Evolutionary conservation across 2,329 filamentous ascomycete species (phyloP).

Genomic region (Metarhizium anisopliae): DNA sequence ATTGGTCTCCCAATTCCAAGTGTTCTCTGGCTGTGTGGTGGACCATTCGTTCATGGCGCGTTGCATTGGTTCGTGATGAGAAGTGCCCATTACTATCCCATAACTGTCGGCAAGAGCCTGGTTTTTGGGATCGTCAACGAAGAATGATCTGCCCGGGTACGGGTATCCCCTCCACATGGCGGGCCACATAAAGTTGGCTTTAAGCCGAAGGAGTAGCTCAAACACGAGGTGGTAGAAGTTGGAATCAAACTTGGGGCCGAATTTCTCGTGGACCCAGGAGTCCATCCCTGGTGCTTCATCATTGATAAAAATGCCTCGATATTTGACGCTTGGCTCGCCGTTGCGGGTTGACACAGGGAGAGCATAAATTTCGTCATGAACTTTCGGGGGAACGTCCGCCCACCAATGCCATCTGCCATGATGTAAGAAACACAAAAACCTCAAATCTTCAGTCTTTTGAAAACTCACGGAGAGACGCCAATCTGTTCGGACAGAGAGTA

Average conservation of each 20-base stretch:
- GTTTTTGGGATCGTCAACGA: slow-evolving; percentile 50
- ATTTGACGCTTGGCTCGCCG: slow-evolving; percentile 47
- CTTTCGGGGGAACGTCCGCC: slow-evolving; percentile 44
- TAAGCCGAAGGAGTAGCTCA: slow-evolving; percentile 51
- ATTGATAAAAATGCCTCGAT: slow-evolving; percentile 54
- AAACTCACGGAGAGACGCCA: slow-evolving; percentile 41
- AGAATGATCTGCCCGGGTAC: slow-evolving; percentile 45
- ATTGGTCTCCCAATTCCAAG: slow-evolving; percentile 54
- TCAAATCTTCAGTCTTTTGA: background rate
- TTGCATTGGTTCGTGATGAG: slow-evolving; percentile 59
- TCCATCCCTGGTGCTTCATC: slow-evolving; percentile 39
- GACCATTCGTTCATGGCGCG: slow-evolving; percentile 43
- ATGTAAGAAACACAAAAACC: background rate
- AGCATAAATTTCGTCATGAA: slow-evolving; percentile 39
- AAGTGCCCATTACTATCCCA: slow-evolving; percentile 55
- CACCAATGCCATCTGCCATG: slow-evolving; percentile 44
- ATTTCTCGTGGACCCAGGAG: slow-evolving; percentile 44
- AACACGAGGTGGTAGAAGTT: slow-evolving; percentile 55
- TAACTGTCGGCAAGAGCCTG: slow-evolving; percentile 52
- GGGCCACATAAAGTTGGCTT: slow-evolving; percentile 58
- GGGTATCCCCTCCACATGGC: slow-evolving; percentile 51
- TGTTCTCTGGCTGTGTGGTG: slow-evolving; percentile 31
- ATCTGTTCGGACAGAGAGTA: slow-evolving; percentile 54
- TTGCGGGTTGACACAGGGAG: slow-evolving; percentile 20
- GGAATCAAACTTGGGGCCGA: slow-evolving; percentile 38